These are phyloP conservation scores for Puccinia coronata DNA, from an alignment of 1,284 basidiomycete genomes.

Conservation along the genomic window DNA sequence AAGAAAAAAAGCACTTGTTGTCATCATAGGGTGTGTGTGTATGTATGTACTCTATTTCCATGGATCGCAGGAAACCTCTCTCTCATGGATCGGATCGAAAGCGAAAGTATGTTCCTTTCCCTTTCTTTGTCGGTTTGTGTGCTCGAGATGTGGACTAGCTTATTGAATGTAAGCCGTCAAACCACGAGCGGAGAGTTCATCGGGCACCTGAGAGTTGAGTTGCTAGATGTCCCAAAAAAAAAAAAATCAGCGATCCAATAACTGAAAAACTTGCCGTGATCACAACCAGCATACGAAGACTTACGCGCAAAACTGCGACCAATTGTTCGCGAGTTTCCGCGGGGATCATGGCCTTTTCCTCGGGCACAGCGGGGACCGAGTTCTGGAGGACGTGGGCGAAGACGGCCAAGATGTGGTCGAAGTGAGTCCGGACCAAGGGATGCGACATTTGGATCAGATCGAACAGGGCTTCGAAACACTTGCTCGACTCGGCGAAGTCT, in stretches of 20 bases:
- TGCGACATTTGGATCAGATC: slow-evolving; percentile 77
- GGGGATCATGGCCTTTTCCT: slow-evolving; percentile 68
- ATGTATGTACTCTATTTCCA: too few species aligned
- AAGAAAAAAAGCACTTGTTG: too few species aligned
- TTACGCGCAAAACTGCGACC: slow-evolving; percentile 69
- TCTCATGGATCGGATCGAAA: too few species aligned
- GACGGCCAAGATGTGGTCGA: slow-evolving; percentile 78
- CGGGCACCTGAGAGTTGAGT: slow-evolving; percentile 73
- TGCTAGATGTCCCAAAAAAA: slow-evolving; percentile 53
- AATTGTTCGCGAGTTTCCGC: slow-evolving; percentile 75
- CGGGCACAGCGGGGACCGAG: slow-evolving; percentile 51
- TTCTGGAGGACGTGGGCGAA: slow-evolving; percentile 76
- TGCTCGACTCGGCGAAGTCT: slow-evolving; percentile 78
- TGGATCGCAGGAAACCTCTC: too few species aligned
- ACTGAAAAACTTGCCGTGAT: background rate
- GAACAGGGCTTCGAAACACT: slow-evolving; percentile 82
- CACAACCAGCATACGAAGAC: background rate
- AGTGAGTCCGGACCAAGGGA: slow-evolving; percentile 67
- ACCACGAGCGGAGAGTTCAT: slow-evolving; percentile 73
- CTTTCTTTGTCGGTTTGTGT: too few species aligned
- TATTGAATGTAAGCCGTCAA: slow-evolving; percentile 60
- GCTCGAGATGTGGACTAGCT: too few species aligned
- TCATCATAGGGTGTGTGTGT: too few species aligned
- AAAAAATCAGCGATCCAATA: background rate
- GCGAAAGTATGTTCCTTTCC: too few species aligned